These are phyloP conservation scores for Penstemon newberryi DNA, from an alignment of 257 asterid genomes.

Conservation along the genomic window DNA sequence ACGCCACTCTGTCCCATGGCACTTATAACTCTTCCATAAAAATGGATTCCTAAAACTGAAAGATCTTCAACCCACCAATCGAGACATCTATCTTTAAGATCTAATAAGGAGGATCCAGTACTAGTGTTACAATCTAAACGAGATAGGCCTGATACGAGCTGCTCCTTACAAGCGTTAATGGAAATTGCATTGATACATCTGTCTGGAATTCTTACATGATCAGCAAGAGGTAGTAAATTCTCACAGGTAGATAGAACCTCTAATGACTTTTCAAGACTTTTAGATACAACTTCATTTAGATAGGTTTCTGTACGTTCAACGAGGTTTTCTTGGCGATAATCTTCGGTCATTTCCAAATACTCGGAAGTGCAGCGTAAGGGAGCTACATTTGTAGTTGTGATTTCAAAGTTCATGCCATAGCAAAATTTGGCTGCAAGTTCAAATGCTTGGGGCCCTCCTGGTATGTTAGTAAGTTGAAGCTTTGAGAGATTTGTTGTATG, in stretches of 20 bases:
- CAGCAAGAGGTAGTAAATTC: conserved; percentile 65
- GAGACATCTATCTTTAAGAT: no score
- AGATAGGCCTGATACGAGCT: conserved; percentile 36
- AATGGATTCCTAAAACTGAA: conserved; percentile 41
- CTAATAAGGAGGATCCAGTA: conserved; percentile 48
- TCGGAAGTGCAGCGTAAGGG: conserved; percentile 83
- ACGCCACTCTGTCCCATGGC: conserved; percentile 56
- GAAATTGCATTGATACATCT: conserved; percentile 86
- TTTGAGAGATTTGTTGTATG: no score
- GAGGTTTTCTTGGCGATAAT: conserved; percentile 80
- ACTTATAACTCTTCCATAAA: conserved; percentile 44
- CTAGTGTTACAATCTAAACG: conserved; percentile 57
- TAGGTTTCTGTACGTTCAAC: conserved; percentile 59
- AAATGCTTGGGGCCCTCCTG: conserved; percentile 88
- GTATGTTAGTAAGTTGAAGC: conserved; percentile 60
- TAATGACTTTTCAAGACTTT: conserved; percentile 76
- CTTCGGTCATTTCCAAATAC: conserved; percentile 79
- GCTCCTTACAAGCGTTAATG: conserved; percentile 68
- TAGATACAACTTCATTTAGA: conserved; percentile 53
- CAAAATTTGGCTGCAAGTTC: conserved; percentile 84
- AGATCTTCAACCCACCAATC: conserved; percentile 80
- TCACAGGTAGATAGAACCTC: conserved; percentile 84
- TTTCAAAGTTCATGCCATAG: conserved; percentile 73
- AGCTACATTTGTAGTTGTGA: conserved; percentile 69
- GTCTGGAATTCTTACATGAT: conserved; percentile 68